Evolutionary conservation across 345 rosid genomes (phyloP).

Genomic region (Excoecaria cochinchinensis): DNA sequence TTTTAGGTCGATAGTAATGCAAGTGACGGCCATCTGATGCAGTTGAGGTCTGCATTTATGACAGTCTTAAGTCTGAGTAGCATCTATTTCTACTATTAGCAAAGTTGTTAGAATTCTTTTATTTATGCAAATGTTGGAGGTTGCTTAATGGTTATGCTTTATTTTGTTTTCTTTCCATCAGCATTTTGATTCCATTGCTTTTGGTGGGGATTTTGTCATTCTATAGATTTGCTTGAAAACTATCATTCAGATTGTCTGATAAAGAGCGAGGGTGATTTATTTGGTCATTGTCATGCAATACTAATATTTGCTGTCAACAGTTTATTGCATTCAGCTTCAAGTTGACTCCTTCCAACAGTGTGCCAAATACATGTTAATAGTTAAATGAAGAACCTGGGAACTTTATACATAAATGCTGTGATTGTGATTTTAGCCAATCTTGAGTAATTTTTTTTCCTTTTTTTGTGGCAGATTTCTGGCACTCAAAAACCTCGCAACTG

Average conservation of each 20-base stretch:
- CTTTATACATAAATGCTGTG: background rate
- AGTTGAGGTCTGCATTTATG: slow-evolving; percentile 64
- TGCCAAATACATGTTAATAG: background rate
- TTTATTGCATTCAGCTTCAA: background rate
- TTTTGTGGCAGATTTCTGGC: slow-evolving; percentile 72
- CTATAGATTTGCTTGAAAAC: background rate
- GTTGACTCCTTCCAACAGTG: background rate
- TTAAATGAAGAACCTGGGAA: background rate
- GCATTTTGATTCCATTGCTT: background rate
- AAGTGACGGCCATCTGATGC: slow-evolving; percentile 74
- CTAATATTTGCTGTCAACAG: background rate
- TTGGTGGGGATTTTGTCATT: too few species aligned
- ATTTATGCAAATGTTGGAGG: background rate
- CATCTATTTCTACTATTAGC: background rate
- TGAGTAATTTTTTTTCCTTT: background rate
- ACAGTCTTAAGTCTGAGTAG: background rate
- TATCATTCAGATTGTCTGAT: background rate
- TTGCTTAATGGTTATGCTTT: background rate
- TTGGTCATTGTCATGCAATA: background rate
- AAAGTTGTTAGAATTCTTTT: background rate
- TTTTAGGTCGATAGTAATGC: slow-evolving; percentile 63
- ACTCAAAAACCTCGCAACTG: slow-evolving; percentile 86
- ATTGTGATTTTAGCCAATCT: background rate
- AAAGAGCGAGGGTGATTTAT: background rate
- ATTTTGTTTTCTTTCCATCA: background rate